phyloP scores from a whole-genome alignment of 169 alveolate genomes.

The Cryptosporidium felis region DNA sequence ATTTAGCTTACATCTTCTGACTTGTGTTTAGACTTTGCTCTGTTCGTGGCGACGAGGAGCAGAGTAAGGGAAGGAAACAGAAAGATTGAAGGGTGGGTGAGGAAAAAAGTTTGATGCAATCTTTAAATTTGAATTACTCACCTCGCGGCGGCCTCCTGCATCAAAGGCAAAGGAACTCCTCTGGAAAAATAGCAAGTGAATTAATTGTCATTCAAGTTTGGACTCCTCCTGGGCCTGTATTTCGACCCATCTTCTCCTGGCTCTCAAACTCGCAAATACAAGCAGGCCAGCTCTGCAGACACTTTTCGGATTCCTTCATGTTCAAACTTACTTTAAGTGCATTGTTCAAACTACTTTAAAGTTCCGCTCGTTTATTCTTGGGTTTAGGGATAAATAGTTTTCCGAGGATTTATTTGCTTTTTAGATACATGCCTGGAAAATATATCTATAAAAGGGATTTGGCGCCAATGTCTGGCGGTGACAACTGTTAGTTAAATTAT shows the following conservation, averaged over 20 bases:
- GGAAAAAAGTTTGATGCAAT: not conserved
- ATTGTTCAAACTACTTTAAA: not conserved
- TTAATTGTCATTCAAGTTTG: too few species aligned
- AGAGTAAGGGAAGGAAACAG: too few species aligned
- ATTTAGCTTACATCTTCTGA: conserved; percentile 21
- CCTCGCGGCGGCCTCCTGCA: conserved; percentile 54
- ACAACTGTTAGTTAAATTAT: too few species aligned
- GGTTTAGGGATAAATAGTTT: not conserved
- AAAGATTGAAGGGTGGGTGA: too few species aligned
- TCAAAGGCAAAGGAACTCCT: conserved; percentile 35
- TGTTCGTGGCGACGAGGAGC: too few species aligned
- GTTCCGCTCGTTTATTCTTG: not conserved
- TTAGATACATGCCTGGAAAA: not conserved
- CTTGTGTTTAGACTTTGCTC: conserved; percentile 49
- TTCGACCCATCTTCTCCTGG: too few species aligned
- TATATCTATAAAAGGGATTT: conserved; percentile 19
- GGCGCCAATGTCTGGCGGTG: conserved; percentile 36
- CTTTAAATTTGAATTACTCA: not conserved
- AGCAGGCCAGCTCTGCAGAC: too few species aligned
- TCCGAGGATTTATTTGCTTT: not conserved
- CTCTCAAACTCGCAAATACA: too few species aligned
- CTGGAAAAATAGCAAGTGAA: not conserved
- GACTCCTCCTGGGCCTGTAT: too few species aligned
- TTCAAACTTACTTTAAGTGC: conserved; percentile 18
- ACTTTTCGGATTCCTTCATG: too few species aligned